Conservation (phyloP, 495 filamentous ascomycete species). For the Talaromyces proteolyticus region DNA sequence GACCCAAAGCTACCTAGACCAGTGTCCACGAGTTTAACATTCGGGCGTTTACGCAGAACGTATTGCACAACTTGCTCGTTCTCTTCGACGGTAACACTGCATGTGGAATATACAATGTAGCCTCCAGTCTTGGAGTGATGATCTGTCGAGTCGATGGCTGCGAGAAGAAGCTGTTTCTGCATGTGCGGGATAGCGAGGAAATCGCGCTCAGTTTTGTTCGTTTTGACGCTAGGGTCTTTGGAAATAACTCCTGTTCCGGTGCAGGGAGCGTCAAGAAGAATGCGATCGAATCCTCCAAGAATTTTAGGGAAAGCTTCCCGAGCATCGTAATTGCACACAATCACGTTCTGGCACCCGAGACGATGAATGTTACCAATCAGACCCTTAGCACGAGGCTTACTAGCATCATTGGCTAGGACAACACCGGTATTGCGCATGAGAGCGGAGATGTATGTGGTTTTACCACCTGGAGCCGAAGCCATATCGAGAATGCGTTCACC, state of each 20-base stretch:
- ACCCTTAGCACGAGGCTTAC: conserved; percentile 89
- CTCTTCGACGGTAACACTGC: conserved; percentile 84
- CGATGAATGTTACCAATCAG: conserved; percentile 97
- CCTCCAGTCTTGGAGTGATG: conserved; percentile 81
- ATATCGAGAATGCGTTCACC: conserved; percentile 88
- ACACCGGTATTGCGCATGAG: conserved; percentile 97
- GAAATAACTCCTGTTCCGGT: conserved; percentile 86
- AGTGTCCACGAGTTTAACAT: conserved; percentile 89
- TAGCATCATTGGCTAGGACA: conserved; percentile 95
- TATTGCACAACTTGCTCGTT: conserved; percentile 95
- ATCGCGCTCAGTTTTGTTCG: conserved; percentile 91
- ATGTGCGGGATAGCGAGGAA: conserved; percentile 88
- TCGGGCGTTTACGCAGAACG: conserved; percentile 81
- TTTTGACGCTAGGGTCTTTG: conserved; percentile 93
- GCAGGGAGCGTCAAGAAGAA: conserved; percentile 76
- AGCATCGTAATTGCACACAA: conserved; percentile 93
- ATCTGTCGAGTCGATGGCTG: conserved; percentile 91
- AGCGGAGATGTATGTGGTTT: conserved; percentile 93
- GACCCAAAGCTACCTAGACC: conserved; percentile 83
- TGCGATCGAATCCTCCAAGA: conserved; percentile 89
- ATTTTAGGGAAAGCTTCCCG: conserved; percentile 81
- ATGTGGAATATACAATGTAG: conserved; percentile 92
- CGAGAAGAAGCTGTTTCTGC: conserved; percentile 88
- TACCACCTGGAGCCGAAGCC: conserved; percentile 96
- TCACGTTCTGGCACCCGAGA: conserved; percentile 84